A percentile compares a stretch with the other conserved stretches of the same genome.
Conservation (phyloP, 2,329 filamentous ascomycete species). For the Whalleya microplaca region DNA sequence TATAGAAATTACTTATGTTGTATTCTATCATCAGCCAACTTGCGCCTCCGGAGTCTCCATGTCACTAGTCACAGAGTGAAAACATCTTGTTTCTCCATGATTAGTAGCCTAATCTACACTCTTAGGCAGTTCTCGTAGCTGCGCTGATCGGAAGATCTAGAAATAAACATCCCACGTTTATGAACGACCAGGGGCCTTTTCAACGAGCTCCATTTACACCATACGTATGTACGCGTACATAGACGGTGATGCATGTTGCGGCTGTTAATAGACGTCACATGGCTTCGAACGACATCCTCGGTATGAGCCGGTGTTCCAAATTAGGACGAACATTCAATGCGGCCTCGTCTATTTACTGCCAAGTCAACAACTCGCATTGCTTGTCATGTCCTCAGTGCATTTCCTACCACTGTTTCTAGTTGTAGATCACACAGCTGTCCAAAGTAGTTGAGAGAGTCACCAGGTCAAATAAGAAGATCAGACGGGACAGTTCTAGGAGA, state of each 20-base stretch:
- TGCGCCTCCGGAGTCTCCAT: not conserved
- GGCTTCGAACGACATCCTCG: slow-evolving; percentile 2
- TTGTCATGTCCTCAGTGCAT: slow-evolving; percentile 23
- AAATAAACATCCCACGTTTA: slow-evolving; percentile 7
- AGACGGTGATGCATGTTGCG: slow-evolving; percentile 8
- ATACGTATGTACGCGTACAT: not conserved
- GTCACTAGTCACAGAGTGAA: not conserved
- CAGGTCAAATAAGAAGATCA: slow-evolving; percentile 32
- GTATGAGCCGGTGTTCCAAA: slow-evolving; percentile 14
- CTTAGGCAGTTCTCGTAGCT: slow-evolving; percentile 6
- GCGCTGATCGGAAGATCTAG: slow-evolving; percentile 25
- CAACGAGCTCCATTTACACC: not conserved
- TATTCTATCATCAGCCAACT: not conserved
- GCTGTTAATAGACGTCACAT: slow-evolving; percentile 1
- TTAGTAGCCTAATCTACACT: slow-evolving; percentile 15
- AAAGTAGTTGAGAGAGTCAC: slow-evolving; percentile 19
- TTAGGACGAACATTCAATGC: slow-evolving; percentile 23
- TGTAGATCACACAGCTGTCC: slow-evolving; percentile 36
- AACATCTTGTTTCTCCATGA: slow-evolving; percentile 12
- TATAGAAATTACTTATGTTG: too few relatives aligned
- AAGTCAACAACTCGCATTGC: slow-evolving; percentile 8
- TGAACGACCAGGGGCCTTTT: not conserved
- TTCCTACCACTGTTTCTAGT: slow-evolving; percentile 31
- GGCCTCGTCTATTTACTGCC: slow-evolving; percentile 18
- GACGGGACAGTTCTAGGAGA: slow-evolving; percentile 12